Percentiles rank a stretch among this genome's conserved stretches.
Evolutionary conservation across 2,329 filamentous ascomycete genomes (phyloP).

Genomic region (Xylariales sp.): DNA sequence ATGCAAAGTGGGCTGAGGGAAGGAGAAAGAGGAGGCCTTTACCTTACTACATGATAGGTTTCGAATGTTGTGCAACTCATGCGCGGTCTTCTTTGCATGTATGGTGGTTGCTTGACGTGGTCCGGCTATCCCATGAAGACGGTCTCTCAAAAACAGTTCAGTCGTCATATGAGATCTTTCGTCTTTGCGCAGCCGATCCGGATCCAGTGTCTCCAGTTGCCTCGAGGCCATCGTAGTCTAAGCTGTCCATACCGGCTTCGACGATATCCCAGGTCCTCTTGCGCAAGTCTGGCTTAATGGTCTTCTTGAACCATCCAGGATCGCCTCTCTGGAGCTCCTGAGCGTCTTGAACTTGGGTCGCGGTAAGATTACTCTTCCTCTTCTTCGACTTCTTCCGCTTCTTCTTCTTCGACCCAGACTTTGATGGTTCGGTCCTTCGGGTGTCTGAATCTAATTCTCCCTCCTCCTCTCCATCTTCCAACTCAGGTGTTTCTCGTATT

Average conservation of each 20-base stretch:
- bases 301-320: conserved; percentile 12
- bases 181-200: conserved; percentile 32
- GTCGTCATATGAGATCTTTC: conserved; percentile 44
- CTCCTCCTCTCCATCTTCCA: conserved; percentile 22
- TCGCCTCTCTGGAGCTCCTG: conserved; percentile 5
- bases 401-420: conserved; percentile 29
- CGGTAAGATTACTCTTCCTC: conserved; percentile 16
- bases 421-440: conserved; percentile 20
- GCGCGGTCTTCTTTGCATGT: too few relatives aligned
- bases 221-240: conserved; percentile 53
- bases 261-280: conserved; percentile 66
- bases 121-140: too few relatives aligned
- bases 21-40: conserved; percentile 13
- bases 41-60: too few relatives aligned
- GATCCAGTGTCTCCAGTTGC: conserved; percentile 14
- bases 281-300: conserved; percentile 52
- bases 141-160: too few relatives aligned
- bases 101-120: too few relatives aligned
- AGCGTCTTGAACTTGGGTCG: not conserved
- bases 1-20: conserved; percentile 36
- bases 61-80: too few relatives aligned
- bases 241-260: conserved; percentile 52
- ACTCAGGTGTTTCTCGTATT: conserved; percentile 16
- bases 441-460: conserved; percentile 29
- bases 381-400: conserved; percentile 37